phyloP scores from a whole-genome alignment of 805 yeast genomes.

The Clavispora fructus region DNA sequence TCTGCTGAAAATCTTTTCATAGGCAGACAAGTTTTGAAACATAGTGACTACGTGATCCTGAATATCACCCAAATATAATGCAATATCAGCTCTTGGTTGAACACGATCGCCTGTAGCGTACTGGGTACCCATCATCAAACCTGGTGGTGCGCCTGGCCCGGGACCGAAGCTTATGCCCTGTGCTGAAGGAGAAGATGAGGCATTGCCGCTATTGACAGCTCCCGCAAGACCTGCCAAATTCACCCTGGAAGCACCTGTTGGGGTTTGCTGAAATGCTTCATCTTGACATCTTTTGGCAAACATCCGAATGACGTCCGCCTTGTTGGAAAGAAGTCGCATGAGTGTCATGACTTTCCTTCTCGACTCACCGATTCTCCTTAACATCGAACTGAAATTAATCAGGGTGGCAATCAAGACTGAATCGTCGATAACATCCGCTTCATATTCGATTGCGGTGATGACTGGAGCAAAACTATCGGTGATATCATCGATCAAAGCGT shows the following conservation, averaged over 20 bases:
- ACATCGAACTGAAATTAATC: slow-evolving; percentile 69
- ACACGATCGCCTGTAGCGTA: slow-evolving; percentile 13
- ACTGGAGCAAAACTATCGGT: slow-evolving; percentile 84
- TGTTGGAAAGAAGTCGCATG: slow-evolving; percentile 83
- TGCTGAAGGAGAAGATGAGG: slow-evolving; percentile 10
- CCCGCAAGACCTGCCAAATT: slow-evolving; percentile 12
- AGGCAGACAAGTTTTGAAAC: slow-evolving; percentile 85
- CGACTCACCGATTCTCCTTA: slow-evolving; percentile 80
- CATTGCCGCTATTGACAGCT: neutral
- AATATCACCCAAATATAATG: slow-evolving; percentile 87
- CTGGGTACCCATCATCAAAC: slow-evolving; percentile 11
- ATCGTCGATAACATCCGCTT: slow-evolving; percentile 79
- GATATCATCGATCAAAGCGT: slow-evolving; percentile 77
- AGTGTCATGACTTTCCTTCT: slow-evolving; percentile 89
- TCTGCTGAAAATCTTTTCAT: slow-evolving; percentile 89
- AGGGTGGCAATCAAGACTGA: slow-evolving; percentile 79
- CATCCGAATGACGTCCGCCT: slow-evolving; percentile 95
- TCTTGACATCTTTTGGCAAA: slow-evolving; percentile 94
- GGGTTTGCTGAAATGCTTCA: slow-evolving; percentile 30
- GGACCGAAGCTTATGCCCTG: slow-evolving; percentile 33
- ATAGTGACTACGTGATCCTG: slow-evolving; percentile 96
- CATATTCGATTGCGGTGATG: slow-evolving; percentile 69
- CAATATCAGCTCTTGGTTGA: slow-evolving; percentile 85
- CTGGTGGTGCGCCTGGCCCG: slow-evolving; percentile 28
- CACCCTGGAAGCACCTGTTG: slow-evolving; percentile 13